Evolutionary conservation across 2,329 filamentous ascomycete species (phyloP), one percentile per base, ranked within the genome.

Genomic region (Nigrospora osmanthi): DNA sequence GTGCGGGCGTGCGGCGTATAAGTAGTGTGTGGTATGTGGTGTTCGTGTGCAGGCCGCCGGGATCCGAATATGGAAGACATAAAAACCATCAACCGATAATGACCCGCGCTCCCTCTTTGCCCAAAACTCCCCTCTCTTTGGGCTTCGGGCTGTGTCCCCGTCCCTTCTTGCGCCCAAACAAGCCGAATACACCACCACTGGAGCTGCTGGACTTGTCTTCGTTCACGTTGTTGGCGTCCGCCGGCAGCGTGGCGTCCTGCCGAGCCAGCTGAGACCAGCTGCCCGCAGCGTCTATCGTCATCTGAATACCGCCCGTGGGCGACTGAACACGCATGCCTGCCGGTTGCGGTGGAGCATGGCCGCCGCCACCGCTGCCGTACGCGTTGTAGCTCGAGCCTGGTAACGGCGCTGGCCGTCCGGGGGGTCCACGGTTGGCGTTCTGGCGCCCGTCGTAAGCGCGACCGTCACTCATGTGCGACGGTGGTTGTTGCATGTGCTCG

Each of bases 231-330:
- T 72, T 76, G 4, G 83, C 83, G 59, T 89, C 83, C 0, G 78
- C 74, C 1, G 82, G 80, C 35, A 91, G 71, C 3, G 84, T 89
- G 42, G 84, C 78, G 57, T 89, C 90, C 57, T 90, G 86, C 48
- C 90, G 84, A 40, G 89, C 88, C 61, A 96, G 77, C 50, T 95
- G 87, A 39, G 86, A 90, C 91, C 90, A 97, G 63, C 86, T 91
- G 48, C 89, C 87, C 14, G 84, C 81, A 57, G 89, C 89, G 55
- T 95, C 90, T 34, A 97, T 76, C 16, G 93, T 90, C 55, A 96
- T 87, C 64, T 95, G 89, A 45, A 96, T 81, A 15, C 91, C 91
- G 43, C 90, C 90, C 4, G 84, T 80, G 57, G 87, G 83, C 53
- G 84, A 88, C 46, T 80, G 82, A 46, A 88, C 85, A 43, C 87